Evolutionary conservation across 352 stramenopile species (phyloP), one percentile per base, ranked within the genome.

Genomic region (Phytophthora colocasiae): DNA sequence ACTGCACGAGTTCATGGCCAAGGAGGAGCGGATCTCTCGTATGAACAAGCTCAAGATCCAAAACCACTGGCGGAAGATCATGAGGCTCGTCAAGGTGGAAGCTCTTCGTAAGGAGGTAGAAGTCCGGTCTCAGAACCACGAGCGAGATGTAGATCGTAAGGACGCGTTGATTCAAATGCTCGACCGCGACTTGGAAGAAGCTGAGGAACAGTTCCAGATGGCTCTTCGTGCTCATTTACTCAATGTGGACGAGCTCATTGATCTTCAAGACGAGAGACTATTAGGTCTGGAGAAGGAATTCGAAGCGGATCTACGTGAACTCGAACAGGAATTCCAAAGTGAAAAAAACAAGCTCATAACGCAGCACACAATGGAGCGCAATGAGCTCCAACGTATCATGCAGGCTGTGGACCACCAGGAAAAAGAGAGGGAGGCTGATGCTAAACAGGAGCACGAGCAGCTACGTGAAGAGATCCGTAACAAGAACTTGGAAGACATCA

Each of bases 121-220:
- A 65, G 91, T 98, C 56, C 83, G 84, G 2, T 89, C 83, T 22
- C 93, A 98, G 58, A 97, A 98, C 73, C 95, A 98, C 75, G 94
- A 98, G 75, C 89, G 95, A n/a, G 92, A 98, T 69, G 91, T 98
- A 4, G 95, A 98, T 69, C 78, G 95, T 31, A 98, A 98, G 60
- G 94, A 98, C 70, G 93, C 93, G 12, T 95, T 98, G 62, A 94
- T 98, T 29, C 93, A 98, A 66, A 98, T 98, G 89, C 91, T 98
- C 19, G 93, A 98, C 61, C 88, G 88, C 15, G 92, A 98, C 59
- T 71, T 98, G n/a, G 90, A 97, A 43, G 91, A 98, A 63, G 91
- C 93, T 19, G 93, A 98, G 54, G 94, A 98, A 53, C 94, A 98
- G 71, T 97, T 96, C 73, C 89, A 98, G 62, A 97, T 92, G 75